Conservation (phyloP, 1,284 basidiomycete species). For the Ganoderma boninense region DNA sequence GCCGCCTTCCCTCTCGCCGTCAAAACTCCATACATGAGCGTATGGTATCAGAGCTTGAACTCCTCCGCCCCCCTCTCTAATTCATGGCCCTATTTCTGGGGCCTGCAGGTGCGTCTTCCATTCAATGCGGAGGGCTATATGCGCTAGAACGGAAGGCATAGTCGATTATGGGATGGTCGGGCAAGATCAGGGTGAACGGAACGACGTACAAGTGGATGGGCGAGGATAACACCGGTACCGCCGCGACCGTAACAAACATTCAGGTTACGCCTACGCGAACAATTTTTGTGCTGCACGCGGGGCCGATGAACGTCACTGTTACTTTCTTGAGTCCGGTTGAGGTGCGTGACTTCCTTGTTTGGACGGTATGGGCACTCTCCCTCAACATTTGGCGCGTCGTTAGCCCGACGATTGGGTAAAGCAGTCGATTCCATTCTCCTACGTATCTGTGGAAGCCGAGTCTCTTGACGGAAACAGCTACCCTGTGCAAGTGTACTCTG, state of each 20-base stretch:
- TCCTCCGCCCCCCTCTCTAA: background rate
- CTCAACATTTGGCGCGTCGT: background rate
- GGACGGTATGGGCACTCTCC: background rate
- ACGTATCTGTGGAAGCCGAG: constrained; percentile 41
- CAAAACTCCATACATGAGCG: constrained; percentile 25
- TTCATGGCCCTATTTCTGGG: constrained; percentile 22
- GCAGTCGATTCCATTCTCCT: constrained; percentile 46
- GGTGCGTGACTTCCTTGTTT: constrained; percentile 22
- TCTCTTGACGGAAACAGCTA: constrained; percentile 43
- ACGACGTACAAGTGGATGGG: constrained; percentile 33
- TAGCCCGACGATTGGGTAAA: constrained; percentile 43
- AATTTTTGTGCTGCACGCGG: constrained; percentile 30
- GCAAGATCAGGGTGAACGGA: constrained; percentile 34
- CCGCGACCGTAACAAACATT: constrained; percentile 16
- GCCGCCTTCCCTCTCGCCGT: constrained; percentile 25
- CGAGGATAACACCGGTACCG: background rate
- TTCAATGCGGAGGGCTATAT: background rate
- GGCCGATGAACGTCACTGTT: constrained; percentile 30
- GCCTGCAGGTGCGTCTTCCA: constrained; percentile 7
- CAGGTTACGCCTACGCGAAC: constrained; percentile 30
- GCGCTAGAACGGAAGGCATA: background rate
- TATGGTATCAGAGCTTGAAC: constrained; percentile 20
- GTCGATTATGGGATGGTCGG: constrained; percentile 29
- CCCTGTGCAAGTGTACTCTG: constrained; percentile 44
- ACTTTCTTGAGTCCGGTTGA: constrained; percentile 36